phyloP scores from a whole-genome alignment of 129 eudicot species.

The Logfia minima region DNA sequence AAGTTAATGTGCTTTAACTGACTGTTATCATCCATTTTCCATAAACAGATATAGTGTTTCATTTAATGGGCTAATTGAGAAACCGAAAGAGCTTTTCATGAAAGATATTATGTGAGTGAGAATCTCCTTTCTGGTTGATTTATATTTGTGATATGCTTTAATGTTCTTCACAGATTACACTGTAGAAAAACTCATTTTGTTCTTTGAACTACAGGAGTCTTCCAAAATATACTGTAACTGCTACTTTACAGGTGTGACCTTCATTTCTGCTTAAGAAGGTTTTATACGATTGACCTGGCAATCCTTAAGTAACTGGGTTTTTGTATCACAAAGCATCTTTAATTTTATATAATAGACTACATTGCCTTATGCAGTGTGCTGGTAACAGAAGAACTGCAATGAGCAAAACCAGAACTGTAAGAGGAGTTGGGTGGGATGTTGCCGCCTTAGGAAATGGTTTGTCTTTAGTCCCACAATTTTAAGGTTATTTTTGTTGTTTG shows the following conservation, averaged over 20 bases:
- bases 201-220: constrained; percentile 65
- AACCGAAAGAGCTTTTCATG: constrained; percentile 65
- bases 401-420: constrained; percentile 88
- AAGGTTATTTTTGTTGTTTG: neutral
- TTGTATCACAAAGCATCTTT: constrained; percentile 3
- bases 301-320: neutral
- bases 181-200: neutral
- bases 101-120: constrained; percentile 71
- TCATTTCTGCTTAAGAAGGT: neutral
- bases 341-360: neutral
- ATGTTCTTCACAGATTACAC: neutral
- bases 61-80: constrained; percentile 52
- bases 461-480: constrained; percentile 20
- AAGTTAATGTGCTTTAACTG: constrained; percentile 1
- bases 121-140: neutral
- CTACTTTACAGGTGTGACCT: constrained; percentile 75
- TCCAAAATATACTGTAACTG: constrained; percentile 78
- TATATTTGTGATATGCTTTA: constrained; percentile 3
- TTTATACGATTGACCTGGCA: neutral
- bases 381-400: constrained; percentile 98
- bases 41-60: constrained; percentile 62
- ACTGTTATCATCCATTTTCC: constrained; percentile 18
- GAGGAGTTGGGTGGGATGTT: constrained; percentile 99
- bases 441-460: constrained; percentile 93
- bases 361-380: constrained; percentile 70